Conservation (phyloP, 1,284 basidiomycete species). For the Tilletia horrida region DNA sequence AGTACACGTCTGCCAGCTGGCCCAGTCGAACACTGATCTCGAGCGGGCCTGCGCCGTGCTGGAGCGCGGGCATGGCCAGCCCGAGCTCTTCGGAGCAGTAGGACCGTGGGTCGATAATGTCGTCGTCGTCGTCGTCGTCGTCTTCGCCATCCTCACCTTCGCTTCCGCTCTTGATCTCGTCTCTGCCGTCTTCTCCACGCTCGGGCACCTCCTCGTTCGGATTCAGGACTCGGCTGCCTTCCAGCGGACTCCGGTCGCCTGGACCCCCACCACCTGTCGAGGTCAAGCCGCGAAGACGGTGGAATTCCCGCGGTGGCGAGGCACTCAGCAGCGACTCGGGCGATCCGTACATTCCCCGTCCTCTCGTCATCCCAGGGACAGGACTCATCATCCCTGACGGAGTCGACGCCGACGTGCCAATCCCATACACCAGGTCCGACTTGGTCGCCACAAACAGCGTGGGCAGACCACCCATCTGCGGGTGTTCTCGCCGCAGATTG, state of each 20-base stretch:
- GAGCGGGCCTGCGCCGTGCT: conserved; percentile 41
- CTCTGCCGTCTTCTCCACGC: too few species aligned
- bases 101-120: conserved; percentile 93
- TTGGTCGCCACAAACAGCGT: conserved; percentile 98
- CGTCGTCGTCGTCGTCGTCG: conserved; percentile 62
- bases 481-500: conserved; percentile 90
- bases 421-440: conserved; percentile 73
- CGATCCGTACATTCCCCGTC: background rate
- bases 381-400: conserved; percentile 3
- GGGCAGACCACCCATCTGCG: conserved; percentile 78
- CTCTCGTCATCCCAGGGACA: background rate
- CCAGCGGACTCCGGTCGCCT: background rate
- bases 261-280: background rate
- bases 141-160: background rate
- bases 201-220: background rate
- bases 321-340: conserved; percentile 19
- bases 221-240: background rate
- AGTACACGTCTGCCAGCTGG: conserved; percentile 84
- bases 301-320: conserved; percentile 18
- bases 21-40: conserved; percentile 66
- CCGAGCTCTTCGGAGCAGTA: conserved; percentile 61
- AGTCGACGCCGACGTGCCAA: background rate
- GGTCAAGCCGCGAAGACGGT: background rate
- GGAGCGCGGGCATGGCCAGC: conserved; percentile 32
- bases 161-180: background rate